A percentile compares a stretch with the other conserved stretches of the same genome.
phyloP scores from a whole-genome alignment of 2,329 filamentous ascomycete species.

The Venturia oleaginea region DNA sequence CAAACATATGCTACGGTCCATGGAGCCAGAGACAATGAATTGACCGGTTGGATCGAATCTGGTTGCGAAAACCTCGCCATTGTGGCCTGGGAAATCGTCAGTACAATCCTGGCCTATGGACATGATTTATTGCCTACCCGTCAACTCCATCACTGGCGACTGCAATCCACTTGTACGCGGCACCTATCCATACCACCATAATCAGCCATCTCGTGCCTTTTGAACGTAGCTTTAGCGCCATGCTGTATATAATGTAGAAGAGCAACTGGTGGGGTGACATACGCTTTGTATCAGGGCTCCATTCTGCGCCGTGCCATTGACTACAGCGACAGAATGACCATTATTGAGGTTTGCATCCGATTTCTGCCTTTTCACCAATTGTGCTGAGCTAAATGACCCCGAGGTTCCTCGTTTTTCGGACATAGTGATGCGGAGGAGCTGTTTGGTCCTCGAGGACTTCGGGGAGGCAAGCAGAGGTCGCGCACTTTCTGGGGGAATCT shows the following conservation, averaged over 20 bases:
- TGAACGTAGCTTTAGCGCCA: conserved; percentile 20
- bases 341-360: conserved; percentile 47
- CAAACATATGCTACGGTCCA: conserved; percentile 85
- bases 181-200: conserved; percentile 41
- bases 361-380: conserved; percentile 86
- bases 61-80: conserved; percentile 80
- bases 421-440: not conserved
- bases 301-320: conserved; percentile 48
- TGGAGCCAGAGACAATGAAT: conserved; percentile 85
- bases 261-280: conserved; percentile 40
- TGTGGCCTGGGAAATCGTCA: conserved; percentile 40
- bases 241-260: conserved; percentile 37
- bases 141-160: conserved; percentile 89
- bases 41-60: conserved; percentile 85
- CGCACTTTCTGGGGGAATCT: not conserved
- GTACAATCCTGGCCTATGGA: conserved; percentile 12
- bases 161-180: conserved; percentile 74
- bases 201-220: conserved; percentile 22
- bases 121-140: conserved; percentile 45
- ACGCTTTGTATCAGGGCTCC: conserved; percentile 59
- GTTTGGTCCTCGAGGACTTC: not conserved
- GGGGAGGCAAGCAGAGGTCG: not conserved
- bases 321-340: conserved; percentile 47
- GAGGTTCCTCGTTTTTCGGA: conserved; percentile 88
- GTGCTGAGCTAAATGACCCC: conserved; percentile 67